Conservation (phyloP, 352 stramenopile species). For the Pythium sukuiense region DNA sequence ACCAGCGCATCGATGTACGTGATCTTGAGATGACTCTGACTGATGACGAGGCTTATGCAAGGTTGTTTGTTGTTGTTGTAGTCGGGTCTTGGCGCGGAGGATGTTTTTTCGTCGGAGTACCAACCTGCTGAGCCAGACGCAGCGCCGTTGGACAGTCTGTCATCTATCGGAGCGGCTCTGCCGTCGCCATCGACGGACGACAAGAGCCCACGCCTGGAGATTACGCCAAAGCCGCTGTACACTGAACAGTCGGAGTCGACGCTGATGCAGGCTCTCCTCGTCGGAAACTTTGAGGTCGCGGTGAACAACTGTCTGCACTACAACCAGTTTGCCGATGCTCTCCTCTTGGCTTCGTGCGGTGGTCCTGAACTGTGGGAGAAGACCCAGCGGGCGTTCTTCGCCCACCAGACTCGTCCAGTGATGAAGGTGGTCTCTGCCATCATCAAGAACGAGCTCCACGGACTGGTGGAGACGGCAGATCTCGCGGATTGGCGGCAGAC, state of each 20-base stretch:
- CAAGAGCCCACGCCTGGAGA: slow-evolving; percentile 71
- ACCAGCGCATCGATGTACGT: slow-evolving; percentile 77
- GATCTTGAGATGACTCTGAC: neutral
- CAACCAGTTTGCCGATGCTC: slow-evolving; percentile 95
- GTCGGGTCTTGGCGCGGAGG: slow-evolving; percentile 62
- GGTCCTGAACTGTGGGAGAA: slow-evolving; percentile 95
- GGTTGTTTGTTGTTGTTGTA: slow-evolving; percentile 17
- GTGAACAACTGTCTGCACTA: slow-evolving; percentile 97
- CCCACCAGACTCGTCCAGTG: slow-evolving; percentile 89
- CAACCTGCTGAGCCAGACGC: slow-evolving; percentile 20
- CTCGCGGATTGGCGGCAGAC: slow-evolving; percentile 96
- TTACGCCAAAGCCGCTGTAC: slow-evolving; percentile 65
- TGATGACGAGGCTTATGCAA: neutral
- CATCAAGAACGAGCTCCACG: slow-evolving; percentile 92
- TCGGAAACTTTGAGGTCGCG: slow-evolving; percentile 98
- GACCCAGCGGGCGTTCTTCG: slow-evolving; percentile 95
- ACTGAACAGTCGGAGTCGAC: slow-evolving; percentile 90
- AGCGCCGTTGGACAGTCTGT: slow-evolving; percentile 30
- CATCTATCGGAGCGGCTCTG: slow-evolving; percentile 45
- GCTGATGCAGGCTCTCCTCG: slow-evolving; percentile 95
- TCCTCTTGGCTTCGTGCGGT: slow-evolving; percentile 93
- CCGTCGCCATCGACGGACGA: slow-evolving; percentile 52
- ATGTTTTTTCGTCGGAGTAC: slow-evolving; percentile 77
- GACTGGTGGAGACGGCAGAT: slow-evolving; percentile 87
- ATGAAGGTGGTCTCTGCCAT: slow-evolving; percentile 96